phyloP scores from a whole-genome alignment of 2,329 filamentous ascomycete species.

The Fusarium longipes region DNA sequence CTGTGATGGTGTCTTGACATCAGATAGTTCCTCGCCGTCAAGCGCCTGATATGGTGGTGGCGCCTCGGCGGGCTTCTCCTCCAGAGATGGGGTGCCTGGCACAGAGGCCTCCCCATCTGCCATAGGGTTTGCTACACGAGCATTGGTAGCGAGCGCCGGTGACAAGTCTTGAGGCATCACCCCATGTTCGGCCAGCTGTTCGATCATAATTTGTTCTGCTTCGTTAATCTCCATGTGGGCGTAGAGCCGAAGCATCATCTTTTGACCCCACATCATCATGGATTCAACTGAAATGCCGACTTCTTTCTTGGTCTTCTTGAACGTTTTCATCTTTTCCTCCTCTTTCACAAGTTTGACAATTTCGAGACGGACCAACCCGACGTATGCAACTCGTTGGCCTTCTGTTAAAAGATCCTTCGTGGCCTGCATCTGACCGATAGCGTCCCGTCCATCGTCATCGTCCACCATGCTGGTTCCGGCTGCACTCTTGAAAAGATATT shows the following conservation, averaged over 20 bases:
- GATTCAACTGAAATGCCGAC: constrained; percentile 77
- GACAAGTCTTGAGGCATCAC: constrained; percentile 87
- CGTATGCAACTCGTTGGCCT: constrained; percentile 94
- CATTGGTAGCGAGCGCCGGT: constrained; percentile 88
- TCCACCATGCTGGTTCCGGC: constrained; percentile 69
- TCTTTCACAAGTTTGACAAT: constrained; percentile 82
- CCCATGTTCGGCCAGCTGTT: constrained; percentile 93
- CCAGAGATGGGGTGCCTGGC: constrained; percentile 42
- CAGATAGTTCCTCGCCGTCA: constrained; percentile 76
- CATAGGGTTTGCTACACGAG: constrained; percentile 92
- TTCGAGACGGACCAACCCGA: constrained; percentile 85
- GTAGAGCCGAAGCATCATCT: constrained; percentile 97
- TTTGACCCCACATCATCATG: constrained; percentile 95
- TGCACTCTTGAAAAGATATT: constrained; percentile 89
- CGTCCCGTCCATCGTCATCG: constrained; percentile 86
- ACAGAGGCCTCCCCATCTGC: constrained; percentile 58
- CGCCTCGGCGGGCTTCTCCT: constrained; percentile 62
- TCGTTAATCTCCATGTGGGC: constrained; percentile 95
- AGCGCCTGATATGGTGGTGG: constrained; percentile 72
- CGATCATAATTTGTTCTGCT: constrained; percentile 97
- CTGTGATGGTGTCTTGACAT: constrained; percentile 84
- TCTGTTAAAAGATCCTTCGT: constrained; percentile 96
- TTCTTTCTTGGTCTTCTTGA: constrained; percentile 77
- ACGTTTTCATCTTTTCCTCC: constrained; percentile 69
- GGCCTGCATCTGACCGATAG: constrained; percentile 89